A percentile compares a stretch with the other conserved stretches of the same genome.
These are phyloP conservation scores for Calocybe indica DNA, from an alignment of 768 basidiomycete genomes.

Conservation along the genomic window DNA sequence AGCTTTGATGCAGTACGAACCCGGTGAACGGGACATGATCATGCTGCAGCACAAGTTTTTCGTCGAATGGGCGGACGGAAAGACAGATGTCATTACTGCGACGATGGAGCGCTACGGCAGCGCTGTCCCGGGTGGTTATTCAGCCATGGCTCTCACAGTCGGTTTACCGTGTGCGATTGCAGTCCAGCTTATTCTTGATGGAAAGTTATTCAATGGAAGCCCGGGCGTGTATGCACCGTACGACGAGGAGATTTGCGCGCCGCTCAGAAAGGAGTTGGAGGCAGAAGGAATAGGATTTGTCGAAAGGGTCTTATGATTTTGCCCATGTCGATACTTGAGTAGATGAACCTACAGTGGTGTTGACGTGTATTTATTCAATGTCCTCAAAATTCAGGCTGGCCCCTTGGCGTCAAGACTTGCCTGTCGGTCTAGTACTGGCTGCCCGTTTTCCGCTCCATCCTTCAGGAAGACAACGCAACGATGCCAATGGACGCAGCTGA, in stretches of 20 bases:
- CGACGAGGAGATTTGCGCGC: constrained; percentile 76
- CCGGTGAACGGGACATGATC: constrained; percentile 90
- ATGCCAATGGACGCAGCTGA: constrained; percentile 59
- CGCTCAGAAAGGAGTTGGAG: constrained; percentile 62
- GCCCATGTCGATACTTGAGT: too few relatives aligned
- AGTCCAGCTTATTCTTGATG: constrained; percentile 86
- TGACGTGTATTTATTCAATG: too few relatives aligned
- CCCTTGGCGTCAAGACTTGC: too few relatives aligned
- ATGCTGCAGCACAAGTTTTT: constrained; percentile 99
- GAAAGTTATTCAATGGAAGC: constrained; percentile 49
- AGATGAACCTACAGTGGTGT: too few relatives aligned
- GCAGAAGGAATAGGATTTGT: constrained; percentile 69
- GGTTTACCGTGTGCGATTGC: constrained; percentile 95
- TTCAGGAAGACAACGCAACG: neutral
- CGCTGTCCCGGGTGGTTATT: constrained; percentile 52
- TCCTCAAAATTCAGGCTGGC: too few relatives aligned
- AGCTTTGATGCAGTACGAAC: constrained; percentile 85
- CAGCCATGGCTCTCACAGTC: constrained; percentile 89
- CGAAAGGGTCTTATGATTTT: constrained; percentile 55
- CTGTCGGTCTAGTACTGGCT: too few relatives aligned
- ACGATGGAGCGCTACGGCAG: constrained; percentile 88
- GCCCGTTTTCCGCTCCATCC: too few relatives aligned
- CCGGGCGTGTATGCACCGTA: constrained; percentile 88
- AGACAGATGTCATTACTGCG: constrained; percentile 67
- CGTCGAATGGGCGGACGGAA: constrained; percentile 83